Percentiles rank a stretch among this genome's conserved stretches.
Evolutionary conservation across 768 basidiomycete species (phyloP).

Genomic region (Leccinum boreale): DNA sequence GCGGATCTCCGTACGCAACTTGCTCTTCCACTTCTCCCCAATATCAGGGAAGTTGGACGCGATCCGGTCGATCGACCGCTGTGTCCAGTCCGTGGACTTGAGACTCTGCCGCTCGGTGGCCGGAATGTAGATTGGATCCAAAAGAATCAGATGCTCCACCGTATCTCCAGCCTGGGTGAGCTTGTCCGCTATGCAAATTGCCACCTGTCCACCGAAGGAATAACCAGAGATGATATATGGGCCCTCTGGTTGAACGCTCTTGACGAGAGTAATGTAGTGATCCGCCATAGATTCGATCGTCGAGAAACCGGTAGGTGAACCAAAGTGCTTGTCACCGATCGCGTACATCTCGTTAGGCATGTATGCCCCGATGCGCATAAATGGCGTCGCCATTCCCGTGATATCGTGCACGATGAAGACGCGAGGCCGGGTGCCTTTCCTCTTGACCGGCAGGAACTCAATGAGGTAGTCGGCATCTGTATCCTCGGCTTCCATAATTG

Average conservation of each 20-base stretch:
- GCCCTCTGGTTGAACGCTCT: slow-evolving; percentile 22
- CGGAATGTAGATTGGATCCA: slow-evolving; percentile 31
- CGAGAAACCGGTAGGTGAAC: slow-evolving; percentile 27
- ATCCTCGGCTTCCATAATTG: slow-evolving; percentile 31
- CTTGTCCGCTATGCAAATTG: slow-evolving; percentile 26
- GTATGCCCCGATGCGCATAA: slow-evolving; percentile 31
- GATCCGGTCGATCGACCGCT: slow-evolving; percentile 31
- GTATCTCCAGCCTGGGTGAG: slow-evolving; percentile 21
- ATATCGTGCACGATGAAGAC: slow-evolving; percentile 31
- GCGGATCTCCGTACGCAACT: slow-evolving; percentile 28
- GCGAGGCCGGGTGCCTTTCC: slow-evolving; percentile 27
- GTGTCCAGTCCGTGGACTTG: slow-evolving; percentile 30
- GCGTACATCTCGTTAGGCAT: slow-evolving; percentile 33
- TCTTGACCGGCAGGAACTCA: slow-evolving; percentile 30
- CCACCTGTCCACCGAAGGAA: slow-evolving; percentile 30
- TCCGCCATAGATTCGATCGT: slow-evolving; percentile 30
- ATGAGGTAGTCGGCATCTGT: slow-evolving; percentile 29
- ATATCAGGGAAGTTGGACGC: slow-evolving; percentile 31
- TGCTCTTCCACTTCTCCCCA: slow-evolving; percentile 31
- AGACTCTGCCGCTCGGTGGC: slow-evolving; percentile 25
- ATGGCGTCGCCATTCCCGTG: slow-evolving; percentile 32
- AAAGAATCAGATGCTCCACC: slow-evolving; percentile 25
- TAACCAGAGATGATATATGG: slow-evolving; percentile 28
- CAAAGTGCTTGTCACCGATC: slow-evolving; percentile 32
- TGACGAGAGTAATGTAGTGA: slow-evolving; percentile 31